A percentile compares a stretch with the other conserved stretches of the same genome.
Conservation (phyloP, 805 yeast genomes). For the Candida michaelii region DNA sequence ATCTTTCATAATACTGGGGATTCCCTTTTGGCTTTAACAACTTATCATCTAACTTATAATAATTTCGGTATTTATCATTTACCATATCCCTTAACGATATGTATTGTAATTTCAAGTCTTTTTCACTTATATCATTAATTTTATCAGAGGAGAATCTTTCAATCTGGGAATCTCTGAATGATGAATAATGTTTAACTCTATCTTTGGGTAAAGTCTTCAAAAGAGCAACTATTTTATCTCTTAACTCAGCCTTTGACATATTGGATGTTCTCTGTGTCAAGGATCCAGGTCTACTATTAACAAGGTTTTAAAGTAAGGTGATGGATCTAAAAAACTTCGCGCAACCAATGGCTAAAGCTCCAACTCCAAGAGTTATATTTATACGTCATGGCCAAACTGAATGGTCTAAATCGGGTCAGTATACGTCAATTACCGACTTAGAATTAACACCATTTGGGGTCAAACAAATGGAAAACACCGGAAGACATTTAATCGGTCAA, state of each 20-base stretch:
- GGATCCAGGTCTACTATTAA: no score
- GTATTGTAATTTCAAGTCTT: conserved; percentile 57
- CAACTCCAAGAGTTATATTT: conserved; percentile 67
- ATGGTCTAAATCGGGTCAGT: conserved; percentile 94
- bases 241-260: conserved; percentile 47
- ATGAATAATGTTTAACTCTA: conserved; percentile 63
- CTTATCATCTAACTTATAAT: conserved; percentile 65
- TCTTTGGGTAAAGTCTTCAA: conserved; percentile 69
- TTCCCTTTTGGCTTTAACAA: conserved; percentile 80
- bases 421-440: conserved; percentile 84
- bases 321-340: conserved; percentile 1
- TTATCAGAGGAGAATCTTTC: conserved; percentile 37
- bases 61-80: conserved; percentile 60
- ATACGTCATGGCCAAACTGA: conserved; percentile 90
- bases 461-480: conserved; percentile 72
- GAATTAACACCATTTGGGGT: conserved; percentile 78
- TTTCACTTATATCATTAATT: conserved; percentile 42
- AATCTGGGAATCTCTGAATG: conserved; percentile 67
- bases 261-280: no score
- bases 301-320: neutral
- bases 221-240: conserved; percentile 55
- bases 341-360: conserved; percentile 15
- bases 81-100: conserved; percentile 56
- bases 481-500: conserved; percentile 62
- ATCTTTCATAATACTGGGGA: conserved; percentile 71